Evolutionary conservation across 257 asterid species (phyloP).

Genomic region (Nicotiana benthamiana): DNA sequence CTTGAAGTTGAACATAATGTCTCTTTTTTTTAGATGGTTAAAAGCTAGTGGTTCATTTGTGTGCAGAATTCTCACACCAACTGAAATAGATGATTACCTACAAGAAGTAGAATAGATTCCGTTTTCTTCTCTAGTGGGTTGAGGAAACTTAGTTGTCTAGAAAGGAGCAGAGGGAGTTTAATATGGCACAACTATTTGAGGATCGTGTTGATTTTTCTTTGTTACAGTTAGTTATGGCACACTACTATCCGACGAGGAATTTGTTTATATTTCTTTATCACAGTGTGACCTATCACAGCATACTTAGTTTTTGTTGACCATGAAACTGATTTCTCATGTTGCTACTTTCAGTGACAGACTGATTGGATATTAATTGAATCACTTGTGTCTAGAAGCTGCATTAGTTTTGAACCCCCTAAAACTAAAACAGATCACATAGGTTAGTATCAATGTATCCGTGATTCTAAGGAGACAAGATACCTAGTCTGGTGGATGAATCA

Average conservation of each 20-base stretch:
- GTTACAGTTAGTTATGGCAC: neutral
- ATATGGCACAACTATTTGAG: neutral
- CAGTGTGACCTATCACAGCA: neutral
- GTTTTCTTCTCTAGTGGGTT: neutral
- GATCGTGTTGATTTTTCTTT: neutral
- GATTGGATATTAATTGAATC: no score
- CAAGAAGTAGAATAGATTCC: conserved; percentile 72
- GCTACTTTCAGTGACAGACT: no score
- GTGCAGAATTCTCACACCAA: conserved; percentile 79
- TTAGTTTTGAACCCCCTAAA: no score
- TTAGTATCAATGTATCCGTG: no score
- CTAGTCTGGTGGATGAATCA: no score
- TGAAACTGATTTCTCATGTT: no score
- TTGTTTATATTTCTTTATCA: neutral
- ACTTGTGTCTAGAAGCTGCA: no score
- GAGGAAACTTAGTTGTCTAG: neutral
- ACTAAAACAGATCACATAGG: no score
- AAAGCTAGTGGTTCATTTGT: neutral
- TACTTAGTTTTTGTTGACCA: neutral
- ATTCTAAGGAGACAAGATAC: no score
- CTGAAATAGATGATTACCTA: conserved; percentile 91
- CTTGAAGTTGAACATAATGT: neutral
- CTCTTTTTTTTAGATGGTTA: neutral
- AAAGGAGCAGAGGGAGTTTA: neutral
- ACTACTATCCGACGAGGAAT: neutral